Percentiles rank a stretch among this genome's conserved stretches.
phyloP scores from a whole-genome alignment of 805 yeast genomes.

The Candida yuanshanica region DNA sequence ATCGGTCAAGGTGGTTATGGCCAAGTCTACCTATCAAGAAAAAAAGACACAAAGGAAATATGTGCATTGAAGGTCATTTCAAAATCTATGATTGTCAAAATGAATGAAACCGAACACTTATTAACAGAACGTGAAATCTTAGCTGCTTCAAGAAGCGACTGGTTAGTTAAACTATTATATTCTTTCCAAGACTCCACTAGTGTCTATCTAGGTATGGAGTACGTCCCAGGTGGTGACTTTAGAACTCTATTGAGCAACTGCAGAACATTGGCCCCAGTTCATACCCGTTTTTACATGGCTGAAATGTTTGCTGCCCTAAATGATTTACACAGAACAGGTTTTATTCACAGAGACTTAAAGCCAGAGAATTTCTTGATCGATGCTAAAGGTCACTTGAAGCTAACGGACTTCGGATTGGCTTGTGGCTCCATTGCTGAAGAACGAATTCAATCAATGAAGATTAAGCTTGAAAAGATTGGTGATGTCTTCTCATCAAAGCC shows the following conservation, averaged over 20 bases:
- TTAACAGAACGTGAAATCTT: conserved; percentile 93
- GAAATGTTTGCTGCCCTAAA: conserved; percentile 97
- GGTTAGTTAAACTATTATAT: conserved; percentile 90
- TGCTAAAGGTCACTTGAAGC: conserved; percentile 83
- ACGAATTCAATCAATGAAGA: conserved; percentile 87
- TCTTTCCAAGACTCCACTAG: conserved; percentile 92
- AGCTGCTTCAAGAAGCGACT: conserved; percentile 91
- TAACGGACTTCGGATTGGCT: conserved; percentile 96
- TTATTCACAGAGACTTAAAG: conserved; percentile 93
- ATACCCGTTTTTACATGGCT: conserved; percentile 88
- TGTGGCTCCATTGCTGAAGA: conserved; percentile 93
- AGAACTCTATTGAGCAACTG: conserved; percentile 91
- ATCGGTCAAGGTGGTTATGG: conserved; percentile 99
- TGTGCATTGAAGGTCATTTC: conserved; percentile 92
- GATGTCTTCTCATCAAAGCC: conserved; percentile 56
- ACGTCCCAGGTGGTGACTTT: conserved; percentile 99
- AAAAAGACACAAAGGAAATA: conserved; percentile 89
- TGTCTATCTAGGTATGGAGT: conserved; percentile 95
- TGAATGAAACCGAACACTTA: conserved; percentile 94
- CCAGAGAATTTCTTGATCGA: conserved; percentile 93
- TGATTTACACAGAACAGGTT: conserved; percentile 90
- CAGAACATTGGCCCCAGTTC: conserved; percentile 88
- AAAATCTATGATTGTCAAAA: conserved; percentile 76
- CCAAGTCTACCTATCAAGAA: conserved; percentile 93
- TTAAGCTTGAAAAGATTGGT: conserved; percentile 62